Evolutionary conservation across 2,329 filamentous ascomycete genomes (phyloP), one percentile per base, ranked within the genome.

Genomic region (Aspergillus uvarum): DNA sequence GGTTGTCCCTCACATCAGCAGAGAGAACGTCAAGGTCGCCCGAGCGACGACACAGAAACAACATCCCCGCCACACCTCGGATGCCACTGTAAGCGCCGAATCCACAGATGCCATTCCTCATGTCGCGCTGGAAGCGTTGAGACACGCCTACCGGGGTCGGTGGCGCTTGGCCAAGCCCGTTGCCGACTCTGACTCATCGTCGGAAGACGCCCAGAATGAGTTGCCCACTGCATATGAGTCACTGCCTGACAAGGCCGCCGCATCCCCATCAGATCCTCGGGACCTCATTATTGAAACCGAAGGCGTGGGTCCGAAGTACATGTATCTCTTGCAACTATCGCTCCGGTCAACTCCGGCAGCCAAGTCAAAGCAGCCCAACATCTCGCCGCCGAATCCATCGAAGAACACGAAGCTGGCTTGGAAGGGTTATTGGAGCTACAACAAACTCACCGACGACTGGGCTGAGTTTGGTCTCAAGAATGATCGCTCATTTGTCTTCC

Each of bases 381-480:
- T 60, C 16, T 42, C 66, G 11, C 63, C 66, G 38, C 62, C 69
- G 7, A 78, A 77, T 52, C 79, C 81, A 1, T 80, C 87, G 0
- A 86, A 87, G 72, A 96, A 96, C 70, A 97, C 94, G 63, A 96
- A 96, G 77, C 77, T 99, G 54, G 79, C 81, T 0, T 99, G 95
- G 94, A 89, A 89, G 68, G 89, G 90, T 0, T 97, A 93, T 73
- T 96, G 91, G 86, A 94, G 89, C 78, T 94, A 96, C 72, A 96
- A 98, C 72, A 85, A 85, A 67, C 76, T 96, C 70, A 96, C 92
- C 7, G 92, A 96, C 73, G 93, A 97, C 76, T 95, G 91, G 90
- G 91, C 83, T 4, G 89, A 91, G 77, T 98, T 98, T 76, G 80
- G 79, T 2, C 69, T 88, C 67, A 84, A 83, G 70, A 86, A 89